Percentiles rank a stretch among this genome's conserved stretches.
Evolutionary conservation across 2,329 filamentous ascomycete species (phyloP).

Genomic region (Cercospora zeina): DNA sequence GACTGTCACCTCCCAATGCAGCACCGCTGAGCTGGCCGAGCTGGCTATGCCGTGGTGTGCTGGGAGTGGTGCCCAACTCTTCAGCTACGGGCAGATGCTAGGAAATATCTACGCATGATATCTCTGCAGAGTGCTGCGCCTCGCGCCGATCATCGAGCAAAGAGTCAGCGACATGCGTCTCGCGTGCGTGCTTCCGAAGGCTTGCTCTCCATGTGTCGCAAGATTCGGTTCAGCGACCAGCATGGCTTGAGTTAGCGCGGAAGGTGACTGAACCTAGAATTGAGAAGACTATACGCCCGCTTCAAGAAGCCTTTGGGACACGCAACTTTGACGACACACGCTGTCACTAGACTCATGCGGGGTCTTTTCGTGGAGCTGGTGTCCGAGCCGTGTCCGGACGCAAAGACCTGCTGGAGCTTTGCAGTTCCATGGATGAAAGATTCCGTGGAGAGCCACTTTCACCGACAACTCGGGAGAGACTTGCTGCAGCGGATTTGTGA

Average conservation of each 20-base stretch:
- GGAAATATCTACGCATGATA: neutral
- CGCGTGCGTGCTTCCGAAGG: neutral
- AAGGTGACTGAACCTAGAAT: neutral
- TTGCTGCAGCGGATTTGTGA: neutral
- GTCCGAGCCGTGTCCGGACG: neutral
- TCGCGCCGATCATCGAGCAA: neutral
- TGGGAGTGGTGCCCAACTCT: neutral
- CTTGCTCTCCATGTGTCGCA: neutral
- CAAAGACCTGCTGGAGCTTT: neutral
- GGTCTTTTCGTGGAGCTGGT: neutral
- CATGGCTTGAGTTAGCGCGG: neutral
- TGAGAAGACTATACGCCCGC: neutral
- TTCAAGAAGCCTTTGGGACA: neutral
- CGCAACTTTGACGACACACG: neutral
- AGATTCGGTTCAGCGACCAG: neutral
- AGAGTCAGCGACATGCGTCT: slow-evolving; percentile 10
- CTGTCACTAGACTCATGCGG: neutral
- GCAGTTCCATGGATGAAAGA: neutral
- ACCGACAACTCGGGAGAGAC: neutral
- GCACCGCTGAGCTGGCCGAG: slow-evolving; percentile 1
- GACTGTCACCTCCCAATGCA: neutral
- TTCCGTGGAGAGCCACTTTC: neutral
- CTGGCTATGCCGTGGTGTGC: neutral
- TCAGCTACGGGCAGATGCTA: neutral
- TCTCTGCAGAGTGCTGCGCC: slow-evolving; percentile 1